Conservation (phyloP, 2,329 filamentous ascomycete species). For the Microsporum canis region DNA sequence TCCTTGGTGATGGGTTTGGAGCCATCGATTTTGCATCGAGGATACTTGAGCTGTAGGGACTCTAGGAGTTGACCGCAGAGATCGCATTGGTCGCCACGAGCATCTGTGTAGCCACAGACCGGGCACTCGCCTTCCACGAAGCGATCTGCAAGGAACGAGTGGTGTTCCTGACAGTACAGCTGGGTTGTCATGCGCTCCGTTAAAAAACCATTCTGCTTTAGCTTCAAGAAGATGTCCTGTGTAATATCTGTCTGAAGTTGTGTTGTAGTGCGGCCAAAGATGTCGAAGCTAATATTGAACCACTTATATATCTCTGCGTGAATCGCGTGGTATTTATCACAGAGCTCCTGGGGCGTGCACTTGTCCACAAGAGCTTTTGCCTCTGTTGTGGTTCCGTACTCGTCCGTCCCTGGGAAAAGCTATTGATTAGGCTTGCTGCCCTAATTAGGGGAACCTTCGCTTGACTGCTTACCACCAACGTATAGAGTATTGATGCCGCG, state of each 20-base stretch:
- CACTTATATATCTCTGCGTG: slow-evolving; percentile 44
- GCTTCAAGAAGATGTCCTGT: slow-evolving; percentile 75
- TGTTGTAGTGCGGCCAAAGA: slow-evolving; percentile 82
- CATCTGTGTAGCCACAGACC: slow-evolving; percentile 52
- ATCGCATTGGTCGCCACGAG: slow-evolving; percentile 63
- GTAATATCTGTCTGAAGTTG: slow-evolving; percentile 82
- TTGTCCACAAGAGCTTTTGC: slow-evolving; percentile 44
- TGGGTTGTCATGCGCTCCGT: slow-evolving; percentile 80
- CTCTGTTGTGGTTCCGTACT: slow-evolving; percentile 45
- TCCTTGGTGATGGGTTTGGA: slow-evolving; percentile 65
- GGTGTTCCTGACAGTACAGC: slow-evolving; percentile 73
- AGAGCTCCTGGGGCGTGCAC: slow-evolving; percentile 40
- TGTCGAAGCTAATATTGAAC: slow-evolving; percentile 45
- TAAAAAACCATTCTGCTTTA: slow-evolving; percentile 80
- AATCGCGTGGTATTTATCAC: slow-evolving; percentile 43
- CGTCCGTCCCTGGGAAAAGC: slow-evolving; percentile 27
- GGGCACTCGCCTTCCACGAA: slow-evolving; percentile 42
- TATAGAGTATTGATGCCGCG: slow-evolving; percentile 42
- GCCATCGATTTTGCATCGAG: slow-evolving; percentile 86
- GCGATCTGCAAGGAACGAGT: slow-evolving; percentile 36
- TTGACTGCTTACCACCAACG: slow-evolving; percentile 34
- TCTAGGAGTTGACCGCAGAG: slow-evolving; percentile 62
- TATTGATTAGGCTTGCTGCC: not conserved
- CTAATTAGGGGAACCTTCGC: not conserved
- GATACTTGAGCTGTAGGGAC: slow-evolving; percentile 65